Conservation (phyloP, 2,329 filamentous ascomycete species). For the Aspergillus fumigatiaffinis region DNA sequence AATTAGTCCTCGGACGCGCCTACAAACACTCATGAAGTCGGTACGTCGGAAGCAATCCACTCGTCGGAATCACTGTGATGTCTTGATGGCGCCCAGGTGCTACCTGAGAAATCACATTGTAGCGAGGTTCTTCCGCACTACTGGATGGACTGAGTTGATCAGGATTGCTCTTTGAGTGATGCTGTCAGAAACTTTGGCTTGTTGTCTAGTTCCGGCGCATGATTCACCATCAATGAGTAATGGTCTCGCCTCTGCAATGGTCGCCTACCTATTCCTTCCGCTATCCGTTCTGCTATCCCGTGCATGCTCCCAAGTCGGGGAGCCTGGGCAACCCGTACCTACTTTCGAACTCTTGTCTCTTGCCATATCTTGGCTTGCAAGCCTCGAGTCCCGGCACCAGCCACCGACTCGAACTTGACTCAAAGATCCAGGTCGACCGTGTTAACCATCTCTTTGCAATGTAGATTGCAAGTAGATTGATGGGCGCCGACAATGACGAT, state of each 20-base stretch:
- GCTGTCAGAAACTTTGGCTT: slow-evolving; percentile 28
- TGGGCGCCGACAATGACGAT: slow-evolving; percentile 52
- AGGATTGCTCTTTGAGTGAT: slow-evolving; percentile 24
- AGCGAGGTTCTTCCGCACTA: slow-evolving; percentile 53
- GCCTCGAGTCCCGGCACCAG: slow-evolving; percentile 52
- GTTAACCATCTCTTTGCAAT: slow-evolving; percentile 61
- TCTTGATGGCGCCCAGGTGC: slow-evolving; percentile 23
- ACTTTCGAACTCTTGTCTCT: slow-evolving; percentile 35
- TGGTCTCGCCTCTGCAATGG: slow-evolving; percentile 15
- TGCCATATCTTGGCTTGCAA: slow-evolving; percentile 27
- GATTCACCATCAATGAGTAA: slow-evolving; percentile 17
- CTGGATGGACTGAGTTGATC: slow-evolving; percentile 36
- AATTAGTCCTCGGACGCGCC: slow-evolving; percentile 25
- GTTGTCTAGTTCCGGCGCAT: slow-evolving; percentile 37
- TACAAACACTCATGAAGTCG: slow-evolving; percentile 44
- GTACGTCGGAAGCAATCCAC: slow-evolving; percentile 41
- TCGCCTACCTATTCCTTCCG: slow-evolving; percentile 9
- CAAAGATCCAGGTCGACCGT: slow-evolving; percentile 57
- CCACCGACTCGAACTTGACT: slow-evolving; percentile 49
- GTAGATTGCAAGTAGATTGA: slow-evolving; percentile 50
- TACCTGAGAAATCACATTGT: slow-evolving; percentile 31
- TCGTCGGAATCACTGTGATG: slow-evolving; percentile 53
- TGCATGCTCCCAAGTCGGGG: slow-evolving; percentile 46
- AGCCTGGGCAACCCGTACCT: slow-evolving; percentile 33
- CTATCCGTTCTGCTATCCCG: slow-evolving; percentile 38